Evolutionary conservation across 2,329 filamentous ascomycete genomes (phyloP), one percentile per base, ranked within the genome.

Genomic region (Colletotrichum higginsianum): DNA sequence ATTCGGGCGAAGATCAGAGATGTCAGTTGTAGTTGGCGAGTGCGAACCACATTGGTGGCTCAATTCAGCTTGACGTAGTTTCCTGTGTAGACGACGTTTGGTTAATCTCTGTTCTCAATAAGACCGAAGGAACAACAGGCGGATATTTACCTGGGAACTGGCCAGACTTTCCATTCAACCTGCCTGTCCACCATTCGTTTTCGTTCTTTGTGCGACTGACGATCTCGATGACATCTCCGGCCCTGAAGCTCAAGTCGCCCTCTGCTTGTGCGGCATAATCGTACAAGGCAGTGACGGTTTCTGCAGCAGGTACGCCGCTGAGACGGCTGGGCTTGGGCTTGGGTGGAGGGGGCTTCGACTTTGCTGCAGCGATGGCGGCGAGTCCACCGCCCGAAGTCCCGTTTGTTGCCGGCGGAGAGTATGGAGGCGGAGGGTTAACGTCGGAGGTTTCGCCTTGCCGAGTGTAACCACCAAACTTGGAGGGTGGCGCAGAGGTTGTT

Each of bases 101-200:
- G 61, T 82, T 75, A 84, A 79, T 53, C 44, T 55, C 60, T 60
- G 18, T 35, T 44, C 35, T 44, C 40, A 13, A 57, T 44, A 46
- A 46, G 49, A 11, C 23, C 46, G 18, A 38, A 42, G 26, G 21
- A 15, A 11, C 13, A 42, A 9, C 18, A 6, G 42, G 42, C n/a
- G 9, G 13, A 26, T 38, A 52, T 57, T 44, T 87, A 98, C 96
- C 96, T 84, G 96, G 96, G 81, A 99, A 99, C 79, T 98, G 96
- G 35, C 96, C 96, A 78, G 93, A 86, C 83, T 92, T 92, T 60
- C 93, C 94, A 71, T 92, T 87, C 65, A 97, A 80, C 79, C 90
- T 93, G 47, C 96, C 96, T 11, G 88, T 92, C 96, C 96, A 99
- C 96, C 96, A 99, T 82, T 99, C 96, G 76, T 99, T 98, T 62